Base-by-base conservation (phyloP, 805 yeast species). In the Schizosaccharomyces osmophilus region DNA sequence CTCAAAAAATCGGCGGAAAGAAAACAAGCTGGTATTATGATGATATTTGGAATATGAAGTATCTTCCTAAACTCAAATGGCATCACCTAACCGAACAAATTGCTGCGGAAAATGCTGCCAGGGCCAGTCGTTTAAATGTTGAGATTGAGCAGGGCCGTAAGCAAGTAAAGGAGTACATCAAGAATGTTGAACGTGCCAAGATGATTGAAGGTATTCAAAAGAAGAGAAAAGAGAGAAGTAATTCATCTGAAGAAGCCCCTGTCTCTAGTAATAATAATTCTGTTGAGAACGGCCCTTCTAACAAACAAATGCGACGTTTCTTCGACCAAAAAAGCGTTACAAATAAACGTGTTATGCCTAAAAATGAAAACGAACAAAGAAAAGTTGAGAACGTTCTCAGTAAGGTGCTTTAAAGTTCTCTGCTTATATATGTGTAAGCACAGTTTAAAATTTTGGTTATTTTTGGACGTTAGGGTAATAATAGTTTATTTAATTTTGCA, bases 41-140 rank as follows among this genome's bases (percentile, higher is more conserved):
- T 71, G 98, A 93, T 74, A 83, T 93, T 31, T 77, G 94, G 75
- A 93, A 88, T 70, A 82, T 90, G 63, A 90, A 86, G 71, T 93
- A 93, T 67, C 75, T 93, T 64, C 82, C 87, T 9, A 88, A 90
- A 1, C 93, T 90, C 78, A 93, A 93, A 69, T 93, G 98, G 98
- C 78, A 84, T 62, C 95, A 93, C 68, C 76, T 93, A 69, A 89
- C 97, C 2, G 94, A 85, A 69, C 96, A 90, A 69, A 85, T 90
- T 65, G 88, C 95, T 2, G 80, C 80, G 67, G 97, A 93, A 73
- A 83, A 84, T 65, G 96, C 89, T 71, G 78, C 83, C 55, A 82
- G 95, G 71, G 95, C 88, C 68, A 81, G 90, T 61, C 88, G 86
- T 73, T 75, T 90, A 68, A 83, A 88, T 64, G 79, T 94, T 63